phyloP scores from a whole-genome alignment of 2,329 filamentous ascomycete genomes.

The Aspergillus caelatus region DNA sequence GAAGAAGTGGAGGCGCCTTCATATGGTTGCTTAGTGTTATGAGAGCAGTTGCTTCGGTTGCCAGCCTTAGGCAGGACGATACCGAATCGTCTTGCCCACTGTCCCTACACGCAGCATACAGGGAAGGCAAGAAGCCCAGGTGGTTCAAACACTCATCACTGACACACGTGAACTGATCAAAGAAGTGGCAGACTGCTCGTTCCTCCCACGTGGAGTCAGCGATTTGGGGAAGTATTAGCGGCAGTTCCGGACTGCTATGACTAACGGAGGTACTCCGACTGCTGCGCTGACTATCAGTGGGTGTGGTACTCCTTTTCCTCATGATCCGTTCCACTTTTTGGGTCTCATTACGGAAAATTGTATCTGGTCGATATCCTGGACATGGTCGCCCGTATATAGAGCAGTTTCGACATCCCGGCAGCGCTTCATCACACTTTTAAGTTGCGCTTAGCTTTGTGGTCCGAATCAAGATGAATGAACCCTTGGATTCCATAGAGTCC shows the following conservation, averaged over 20 bases:
- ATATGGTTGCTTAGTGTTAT: conserved; percentile 36
- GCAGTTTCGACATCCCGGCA: conserved; percentile 41
- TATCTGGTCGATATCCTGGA: conserved; percentile 40
- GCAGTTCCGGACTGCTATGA: conserved; percentile 2
- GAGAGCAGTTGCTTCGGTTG: conserved; percentile 39
- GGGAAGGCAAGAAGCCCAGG: conserved; percentile 38
- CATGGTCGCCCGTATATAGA: conserved; percentile 38
- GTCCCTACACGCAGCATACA: conserved; percentile 36
- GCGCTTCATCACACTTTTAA: conserved; percentile 41
- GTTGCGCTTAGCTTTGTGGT: conserved; percentile 16
- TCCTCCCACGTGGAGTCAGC: conserved; percentile 39
- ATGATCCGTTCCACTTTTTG: conserved; percentile 31
- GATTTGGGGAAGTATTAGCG: conserved; percentile 23
- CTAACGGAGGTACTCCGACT: background rate
- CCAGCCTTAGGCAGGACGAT: conserved; percentile 34
- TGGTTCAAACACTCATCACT: conserved; percentile 33
- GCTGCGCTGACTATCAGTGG: background rate
- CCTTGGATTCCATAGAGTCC: background rate
- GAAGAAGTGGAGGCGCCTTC: conserved; percentile 27
- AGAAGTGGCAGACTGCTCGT: conserved; percentile 44
- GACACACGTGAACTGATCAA: conserved; percentile 41
- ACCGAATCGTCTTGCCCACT: conserved; percentile 19
- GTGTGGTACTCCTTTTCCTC: conserved; percentile 22
- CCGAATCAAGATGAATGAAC: background rate
- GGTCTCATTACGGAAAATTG: conserved; percentile 40